Evolutionary conservation across 2,329 filamentous ascomycete genomes (phyloP).

Genomic region (Alternaria incomplexa): DNA sequence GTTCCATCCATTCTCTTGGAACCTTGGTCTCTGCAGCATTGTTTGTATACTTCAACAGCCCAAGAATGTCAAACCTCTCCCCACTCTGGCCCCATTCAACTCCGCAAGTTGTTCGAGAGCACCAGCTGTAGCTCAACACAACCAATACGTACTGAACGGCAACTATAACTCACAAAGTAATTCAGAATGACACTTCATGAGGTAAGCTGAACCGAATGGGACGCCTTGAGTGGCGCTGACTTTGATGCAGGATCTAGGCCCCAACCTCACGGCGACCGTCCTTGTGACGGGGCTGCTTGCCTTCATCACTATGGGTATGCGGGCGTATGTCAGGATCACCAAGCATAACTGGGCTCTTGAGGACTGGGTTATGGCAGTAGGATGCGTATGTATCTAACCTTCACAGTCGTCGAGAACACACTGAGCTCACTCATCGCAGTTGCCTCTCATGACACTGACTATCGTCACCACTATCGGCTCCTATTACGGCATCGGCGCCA

Average conservation of each 20-base stretch:
- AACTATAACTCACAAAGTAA: background rate
- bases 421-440: background rate
- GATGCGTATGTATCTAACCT: background rate
- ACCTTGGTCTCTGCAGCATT: background rate
- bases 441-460: slow-evolving; percentile 10
- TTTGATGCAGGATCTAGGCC: slow-evolving; percentile 13
- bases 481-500: slow-evolving; percentile 42
- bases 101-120: background rate
- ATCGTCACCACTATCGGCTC: slow-evolving; percentile 36
- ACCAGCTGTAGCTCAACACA: background rate
- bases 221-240: background rate
- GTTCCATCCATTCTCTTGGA: background rate
- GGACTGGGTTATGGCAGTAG: slow-evolving; percentile 36
- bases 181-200: slow-evolving; percentile 12
- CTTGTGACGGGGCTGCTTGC: slow-evolving; percentile 20
- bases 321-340: slow-evolving; percentile 23
- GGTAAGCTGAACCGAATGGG: background rate
- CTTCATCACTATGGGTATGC: slow-evolving; percentile 21
- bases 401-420: background rate
- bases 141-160: background rate
- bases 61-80: background rate
- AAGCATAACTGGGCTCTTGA: slow-evolving; percentile 36
- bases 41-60: background rate
- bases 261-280: slow-evolving; percentile 27
- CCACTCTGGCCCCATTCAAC: background rate